Evolutionary conservation across 2,329 filamentous ascomycete species (phyloP).

Genomic region (Phialocephala sp.): DNA sequence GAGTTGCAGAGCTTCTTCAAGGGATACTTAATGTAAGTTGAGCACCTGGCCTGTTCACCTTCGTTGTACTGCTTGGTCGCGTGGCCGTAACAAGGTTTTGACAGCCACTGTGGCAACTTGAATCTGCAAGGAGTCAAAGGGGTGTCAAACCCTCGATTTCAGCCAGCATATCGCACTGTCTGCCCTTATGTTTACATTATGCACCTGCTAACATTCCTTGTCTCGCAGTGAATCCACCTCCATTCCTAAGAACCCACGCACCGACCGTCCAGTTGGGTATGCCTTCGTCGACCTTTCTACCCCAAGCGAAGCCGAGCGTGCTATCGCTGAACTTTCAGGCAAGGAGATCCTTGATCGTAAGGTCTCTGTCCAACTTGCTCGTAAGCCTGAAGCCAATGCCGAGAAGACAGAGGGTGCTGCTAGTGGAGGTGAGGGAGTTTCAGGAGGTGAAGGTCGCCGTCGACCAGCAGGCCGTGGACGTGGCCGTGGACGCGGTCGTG

Average conservation of each 20-base stretch:
- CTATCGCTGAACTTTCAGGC: constrained; percentile 93
- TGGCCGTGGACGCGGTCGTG: constrained; percentile 70
- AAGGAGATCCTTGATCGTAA: constrained; percentile 98
- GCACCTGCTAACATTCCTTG: constrained; percentile 45
- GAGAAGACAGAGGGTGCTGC: constrained; percentile 74
- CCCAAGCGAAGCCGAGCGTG: constrained; percentile 91
- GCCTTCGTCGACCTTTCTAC: constrained; percentile 98
- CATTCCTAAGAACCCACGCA: constrained; percentile 99
- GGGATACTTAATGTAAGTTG: constrained; percentile 95
- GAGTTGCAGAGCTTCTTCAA: constrained; percentile 99
- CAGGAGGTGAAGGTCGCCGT: constrained; percentile 69
- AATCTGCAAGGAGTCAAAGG: background rate
- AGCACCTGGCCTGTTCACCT: background rate
- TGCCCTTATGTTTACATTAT: background rate
- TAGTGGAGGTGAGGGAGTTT: constrained; percentile 73
- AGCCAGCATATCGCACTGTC: background rate
- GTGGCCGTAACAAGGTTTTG: background rate
- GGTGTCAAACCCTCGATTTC: background rate
- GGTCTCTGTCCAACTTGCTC: constrained; percentile 97
- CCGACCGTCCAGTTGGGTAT: constrained; percentile 96
- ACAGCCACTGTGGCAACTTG: constrained; percentile 17
- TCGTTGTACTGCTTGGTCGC: constrained; percentile 3
- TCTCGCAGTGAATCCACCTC: constrained; percentile 87
- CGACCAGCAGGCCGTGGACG: constrained; percentile 68
- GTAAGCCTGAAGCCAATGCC: constrained; percentile 88